Conservation (phyloP, 805 yeast species). For the Suhomyces sp. region DNA sequence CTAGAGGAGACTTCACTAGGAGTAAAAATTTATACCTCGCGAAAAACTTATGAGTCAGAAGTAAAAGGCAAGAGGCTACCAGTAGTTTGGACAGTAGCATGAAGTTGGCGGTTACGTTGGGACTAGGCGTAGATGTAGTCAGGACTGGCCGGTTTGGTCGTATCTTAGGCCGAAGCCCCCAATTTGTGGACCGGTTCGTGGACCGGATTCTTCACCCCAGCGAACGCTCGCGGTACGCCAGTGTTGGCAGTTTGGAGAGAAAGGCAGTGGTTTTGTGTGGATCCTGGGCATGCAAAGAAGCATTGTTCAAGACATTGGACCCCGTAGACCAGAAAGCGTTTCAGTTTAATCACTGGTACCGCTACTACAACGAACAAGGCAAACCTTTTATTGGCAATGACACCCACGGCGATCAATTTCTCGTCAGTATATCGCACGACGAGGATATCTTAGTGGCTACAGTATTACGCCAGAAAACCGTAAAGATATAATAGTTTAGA, state of each 20-base stretch:
- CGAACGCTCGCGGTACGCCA: constrained; percentile 29
- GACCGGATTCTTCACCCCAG: constrained; percentile 50
- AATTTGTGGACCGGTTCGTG: constrained; percentile 37
- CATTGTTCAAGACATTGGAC: constrained; percentile 61
- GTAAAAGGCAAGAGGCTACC: too few relatives aligned
- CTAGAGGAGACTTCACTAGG: neutral
- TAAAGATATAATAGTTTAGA: neutral
- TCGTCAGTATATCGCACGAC: constrained; percentile 64
- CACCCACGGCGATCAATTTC: constrained; percentile 44
- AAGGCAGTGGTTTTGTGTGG: constrained; percentile 46
- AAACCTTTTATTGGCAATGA: constrained; percentile 43
- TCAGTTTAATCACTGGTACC: constrained; percentile 59
- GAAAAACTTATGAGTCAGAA: neutral
- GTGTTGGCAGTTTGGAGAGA: constrained; percentile 16
- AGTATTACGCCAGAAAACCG: constrained; percentile 45
- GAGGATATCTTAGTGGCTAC: constrained; percentile 55
- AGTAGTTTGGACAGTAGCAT: neutral
- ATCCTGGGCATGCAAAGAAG: constrained; percentile 74
- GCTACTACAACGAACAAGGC: constrained; percentile 37
- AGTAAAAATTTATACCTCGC: neutral
- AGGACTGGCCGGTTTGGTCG: constrained; percentile 43
- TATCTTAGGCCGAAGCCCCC: constrained; percentile 35
- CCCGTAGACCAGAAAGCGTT: constrained; percentile 48
- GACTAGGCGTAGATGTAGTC: constrained; percentile 60
- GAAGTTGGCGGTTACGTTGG: constrained; percentile 16